phyloP scores from a whole-genome alignment of 2,329 filamentous ascomycete species.

The Aurifilum marmelostoma region DNA sequence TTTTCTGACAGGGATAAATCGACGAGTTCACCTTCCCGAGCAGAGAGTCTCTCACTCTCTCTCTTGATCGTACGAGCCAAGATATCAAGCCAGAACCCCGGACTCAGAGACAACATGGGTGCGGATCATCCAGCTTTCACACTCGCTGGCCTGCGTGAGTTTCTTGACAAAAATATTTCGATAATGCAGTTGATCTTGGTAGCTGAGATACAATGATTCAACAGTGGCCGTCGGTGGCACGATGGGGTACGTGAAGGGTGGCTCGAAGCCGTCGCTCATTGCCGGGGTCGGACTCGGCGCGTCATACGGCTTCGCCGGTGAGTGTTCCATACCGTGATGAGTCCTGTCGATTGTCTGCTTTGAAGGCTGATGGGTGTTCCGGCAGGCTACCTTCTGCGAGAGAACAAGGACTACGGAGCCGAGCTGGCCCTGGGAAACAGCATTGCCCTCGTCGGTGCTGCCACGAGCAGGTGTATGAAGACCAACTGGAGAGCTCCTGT shows the following conservation, averaged over 20 bases:
- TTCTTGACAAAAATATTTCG: neutral
- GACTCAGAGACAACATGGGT: slow-evolving; percentile 23
- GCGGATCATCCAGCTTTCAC: slow-evolving; percentile 48
- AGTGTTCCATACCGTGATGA: neutral
- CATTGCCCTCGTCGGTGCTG: slow-evolving; percentile 42
- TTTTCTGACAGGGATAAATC: neutral
- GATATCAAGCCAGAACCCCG: neutral
- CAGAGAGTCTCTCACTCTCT: neutral
- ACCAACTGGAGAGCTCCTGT: slow-evolving; percentile 43
- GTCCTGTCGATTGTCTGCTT: no score
- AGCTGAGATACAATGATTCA: slow-evolving; percentile 20
- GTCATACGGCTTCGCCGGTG: slow-evolving; percentile 40
- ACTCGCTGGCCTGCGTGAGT: slow-evolving; percentile 44
- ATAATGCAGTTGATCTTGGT: neutral
- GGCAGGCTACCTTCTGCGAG: slow-evolving; percentile 45
- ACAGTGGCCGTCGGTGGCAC: slow-evolving; percentile 41
- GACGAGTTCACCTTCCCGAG: neutral
- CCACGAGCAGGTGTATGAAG: slow-evolving; percentile 44
- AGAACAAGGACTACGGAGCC: slow-evolving; percentile 47
- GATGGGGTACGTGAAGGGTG: slow-evolving; percentile 37
- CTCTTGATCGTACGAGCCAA: neutral
- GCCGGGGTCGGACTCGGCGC: slow-evolving; percentile 39
- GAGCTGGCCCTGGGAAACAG: slow-evolving; percentile 47
- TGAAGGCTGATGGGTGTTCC: slow-evolving; percentile 11
- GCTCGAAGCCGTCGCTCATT: slow-evolving; percentile 40